phyloP scores from a whole-genome alignment of 2,329 filamentous ascomycete species.

The Aspergillus alliaceus region DNA sequence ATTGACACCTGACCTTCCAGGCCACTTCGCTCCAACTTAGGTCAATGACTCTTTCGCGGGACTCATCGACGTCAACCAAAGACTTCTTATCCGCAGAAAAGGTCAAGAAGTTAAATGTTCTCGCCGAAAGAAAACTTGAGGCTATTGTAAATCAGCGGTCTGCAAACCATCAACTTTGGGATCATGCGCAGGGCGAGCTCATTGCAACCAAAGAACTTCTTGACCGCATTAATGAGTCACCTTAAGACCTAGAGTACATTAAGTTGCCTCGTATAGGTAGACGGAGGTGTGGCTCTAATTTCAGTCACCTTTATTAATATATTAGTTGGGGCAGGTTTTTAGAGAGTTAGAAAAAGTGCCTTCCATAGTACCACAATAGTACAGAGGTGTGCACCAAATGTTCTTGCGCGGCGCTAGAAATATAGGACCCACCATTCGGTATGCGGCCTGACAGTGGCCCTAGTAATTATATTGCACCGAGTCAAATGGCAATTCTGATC shows the following conservation, averaged over 20 bases:
- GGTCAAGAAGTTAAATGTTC: conserved; percentile 33
- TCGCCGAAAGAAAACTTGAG: conserved; percentile 38
- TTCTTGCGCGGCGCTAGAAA: background rate
- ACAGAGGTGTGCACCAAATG: background rate
- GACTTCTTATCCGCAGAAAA: conserved; percentile 22
- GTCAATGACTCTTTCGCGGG: conserved; percentile 9
- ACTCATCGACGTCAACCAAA: conserved; percentile 9
- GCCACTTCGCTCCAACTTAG: conserved; percentile 29
- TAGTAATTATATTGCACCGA: background rate
- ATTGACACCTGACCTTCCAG: conserved; percentile 14
- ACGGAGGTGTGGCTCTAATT: no score
- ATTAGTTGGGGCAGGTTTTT: no score
- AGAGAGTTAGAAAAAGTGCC: no score
- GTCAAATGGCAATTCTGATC: background rate
- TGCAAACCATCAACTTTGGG: conserved; percentile 28
- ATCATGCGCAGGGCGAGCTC: conserved; percentile 39
- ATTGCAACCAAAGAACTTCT: conserved; percentile 44
- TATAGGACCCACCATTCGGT: background rate
- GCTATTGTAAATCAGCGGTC: conserved; percentile 38
- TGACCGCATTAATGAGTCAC: conserved; percentile 19
- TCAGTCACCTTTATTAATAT: no score
- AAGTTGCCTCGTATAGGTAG: no score
- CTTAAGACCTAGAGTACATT: no score
- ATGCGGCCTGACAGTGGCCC: background rate
- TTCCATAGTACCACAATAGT: no score